phyloP scores from a whole-genome alignment of 1,284 basidiomycete genomes.

The Nidula niveotomentosa region DNA sequence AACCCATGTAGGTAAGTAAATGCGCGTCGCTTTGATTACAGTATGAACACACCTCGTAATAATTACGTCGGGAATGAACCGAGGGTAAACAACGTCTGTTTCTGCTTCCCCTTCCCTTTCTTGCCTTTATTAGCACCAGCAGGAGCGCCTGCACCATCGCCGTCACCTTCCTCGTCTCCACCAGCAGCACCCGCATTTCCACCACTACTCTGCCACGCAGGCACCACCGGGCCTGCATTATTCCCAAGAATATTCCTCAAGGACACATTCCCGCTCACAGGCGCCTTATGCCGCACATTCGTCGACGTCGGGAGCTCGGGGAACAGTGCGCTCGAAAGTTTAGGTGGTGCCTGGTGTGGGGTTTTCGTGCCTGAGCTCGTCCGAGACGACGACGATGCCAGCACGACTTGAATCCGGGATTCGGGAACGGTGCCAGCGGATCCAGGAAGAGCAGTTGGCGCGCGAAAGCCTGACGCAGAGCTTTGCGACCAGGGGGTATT shows the following conservation, averaged over 20 bases:
- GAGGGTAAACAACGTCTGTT: conserved; percentile 78
- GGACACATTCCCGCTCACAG: conserved; percentile 65
- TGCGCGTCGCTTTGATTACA: no score
- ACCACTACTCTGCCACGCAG: conserved; percentile 47
- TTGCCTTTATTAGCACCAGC: conserved; percentile 49
- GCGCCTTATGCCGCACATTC: conserved; percentile 43
- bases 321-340: conserved; percentile 62
- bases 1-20: no score
- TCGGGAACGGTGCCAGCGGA: conserved; percentile 1
- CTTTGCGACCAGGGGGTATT: conserved; percentile 59
- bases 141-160: conserved; percentile 7
- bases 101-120: conserved; percentile 82
- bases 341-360: conserved; percentile 33
- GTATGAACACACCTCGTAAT: no score
- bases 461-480: conserved; percentile 21
- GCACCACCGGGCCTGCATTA: conserved; percentile 35
- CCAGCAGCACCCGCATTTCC: conserved; percentile 6
- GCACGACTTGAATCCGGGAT: conserved; percentile 9
- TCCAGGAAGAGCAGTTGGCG: conserved; percentile 3
- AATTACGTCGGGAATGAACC: conserved; percentile 54
- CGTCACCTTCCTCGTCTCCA: conserved; percentile 14
- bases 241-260: conserved; percentile 71
- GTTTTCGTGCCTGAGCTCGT: conserved; percentile 6
- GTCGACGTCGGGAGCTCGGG: conserved; percentile 62
- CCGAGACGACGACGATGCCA: conserved; percentile 2